Evolutionary conservation across 2,329 filamentous ascomycete species (phyloP).

Genomic region (Paecilomyces variotii): DNA sequence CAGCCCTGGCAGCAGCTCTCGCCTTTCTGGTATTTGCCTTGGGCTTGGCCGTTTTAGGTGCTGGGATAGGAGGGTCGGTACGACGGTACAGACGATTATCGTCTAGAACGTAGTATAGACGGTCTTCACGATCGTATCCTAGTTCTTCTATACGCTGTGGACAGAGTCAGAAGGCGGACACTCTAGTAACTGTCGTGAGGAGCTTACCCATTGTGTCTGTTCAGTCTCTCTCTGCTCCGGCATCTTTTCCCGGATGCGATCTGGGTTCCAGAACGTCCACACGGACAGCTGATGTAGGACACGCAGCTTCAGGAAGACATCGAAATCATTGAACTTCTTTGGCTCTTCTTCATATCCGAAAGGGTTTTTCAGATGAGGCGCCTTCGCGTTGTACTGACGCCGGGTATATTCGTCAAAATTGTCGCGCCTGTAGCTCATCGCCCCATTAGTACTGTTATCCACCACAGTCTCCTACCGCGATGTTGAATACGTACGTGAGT

Average conservation of each 20-base stretch:
- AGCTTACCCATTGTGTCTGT: constrained; percentile 71
- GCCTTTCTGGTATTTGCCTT: constrained; percentile 59
- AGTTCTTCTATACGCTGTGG: constrained; percentile 37
- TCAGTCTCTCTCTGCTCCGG: constrained; percentile 72
- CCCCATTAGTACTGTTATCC: constrained; percentile 9
- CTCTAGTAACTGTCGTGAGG: background rate
- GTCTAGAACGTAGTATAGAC: constrained; percentile 82
- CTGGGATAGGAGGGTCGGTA: constrained; percentile 62
- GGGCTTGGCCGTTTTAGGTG: constrained; percentile 50
- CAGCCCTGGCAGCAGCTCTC: constrained; percentile 55
- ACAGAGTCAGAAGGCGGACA: constrained; percentile 8
- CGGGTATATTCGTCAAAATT: constrained; percentile 91
- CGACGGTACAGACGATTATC: constrained; percentile 88
- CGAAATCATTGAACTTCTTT: constrained; percentile 69
- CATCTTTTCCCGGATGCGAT: constrained; percentile 80
- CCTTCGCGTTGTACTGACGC: constrained; percentile 78
- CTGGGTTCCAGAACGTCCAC: constrained; percentile 81
- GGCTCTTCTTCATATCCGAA: constrained; percentile 72
- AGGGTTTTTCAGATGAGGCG: constrained; percentile 64
- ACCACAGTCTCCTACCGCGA: background rate
- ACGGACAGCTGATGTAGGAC: constrained; percentile 82
- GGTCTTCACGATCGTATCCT: constrained; percentile 82
- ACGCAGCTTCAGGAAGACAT: constrained; percentile 67
- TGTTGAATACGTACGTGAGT: constrained; percentile 60
- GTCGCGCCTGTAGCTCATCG: constrained; percentile 52